Base-by-base conservation (phyloP, 2,329 filamentous ascomycete genomes). In the Pyricularia sp. region DNA sequence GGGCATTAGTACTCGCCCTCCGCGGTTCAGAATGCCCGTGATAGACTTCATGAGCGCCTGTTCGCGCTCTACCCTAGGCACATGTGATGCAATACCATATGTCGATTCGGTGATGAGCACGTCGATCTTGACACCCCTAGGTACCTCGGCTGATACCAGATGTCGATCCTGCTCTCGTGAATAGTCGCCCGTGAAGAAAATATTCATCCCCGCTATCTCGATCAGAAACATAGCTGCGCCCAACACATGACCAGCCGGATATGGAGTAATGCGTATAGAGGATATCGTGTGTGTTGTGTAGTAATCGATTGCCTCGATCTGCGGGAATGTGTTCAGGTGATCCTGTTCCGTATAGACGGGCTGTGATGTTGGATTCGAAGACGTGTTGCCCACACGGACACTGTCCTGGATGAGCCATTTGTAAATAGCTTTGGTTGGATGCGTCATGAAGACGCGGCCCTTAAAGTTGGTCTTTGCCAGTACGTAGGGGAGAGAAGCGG, bases 331-430 rank as follows among this genome's bases (percentile, higher is more conserved):
- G 68, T 91, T 92, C 31, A 96, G 82, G 75, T 97, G 93, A 73
- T 99, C 94, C 70, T 93, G 88, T 77, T 99, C 94, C 1, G 91
- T 97, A 75, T 97, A 99, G 60, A 97, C 86, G 73, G 91, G 81
- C 81, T 94, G 83, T 71, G 90, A 81, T 0, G 80, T 81, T 64
- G 81, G 78, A 68, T 85, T 84, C 10, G 84, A 85, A 1, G 84
- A 86, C 4, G 84, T 87, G 72, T 87, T 89, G 73, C 88, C 89
- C 33, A 99, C 93, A 66, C 94, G 88, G 60, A 99, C 91, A 69
- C 92, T 96, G 77, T 99, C 94, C 76, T 96, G 92, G 68, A 97
- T 97, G 63, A 97, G 86, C 93, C 94, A 97, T 78, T 97, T 97
- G 84, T 99, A 99, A 74, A 99, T 99, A 71, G 94, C 94, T 76